Evolutionary conservation across 2,329 filamentous ascomycete genomes (phyloP).

Genomic region (Furcasterigmium sp.): DNA sequence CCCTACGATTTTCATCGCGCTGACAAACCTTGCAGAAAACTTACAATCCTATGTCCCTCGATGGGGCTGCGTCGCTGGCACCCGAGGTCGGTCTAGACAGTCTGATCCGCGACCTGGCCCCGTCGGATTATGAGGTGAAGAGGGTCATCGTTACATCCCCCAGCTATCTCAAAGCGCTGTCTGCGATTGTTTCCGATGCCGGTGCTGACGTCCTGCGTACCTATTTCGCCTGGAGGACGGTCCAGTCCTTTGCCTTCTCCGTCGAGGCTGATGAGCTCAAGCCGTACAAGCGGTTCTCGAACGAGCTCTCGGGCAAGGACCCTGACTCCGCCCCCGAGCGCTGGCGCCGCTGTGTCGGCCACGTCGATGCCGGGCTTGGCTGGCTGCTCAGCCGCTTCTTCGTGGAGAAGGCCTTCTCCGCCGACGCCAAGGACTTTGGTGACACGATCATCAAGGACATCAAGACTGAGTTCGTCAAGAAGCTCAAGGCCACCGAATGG

Average conservation of each 20-base stretch:
- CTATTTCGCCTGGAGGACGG: constrained; percentile 62
- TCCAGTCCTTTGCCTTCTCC: constrained; percentile 44
- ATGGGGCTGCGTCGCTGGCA: constrained; percentile 47
- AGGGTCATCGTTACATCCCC: constrained; percentile 56
- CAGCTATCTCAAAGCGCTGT: constrained; percentile 53
- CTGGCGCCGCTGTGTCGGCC: constrained; percentile 59
- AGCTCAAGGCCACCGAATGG: constrained; percentile 55
- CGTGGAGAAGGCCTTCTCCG: constrained; percentile 61
- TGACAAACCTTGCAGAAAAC: constrained; percentile 37
- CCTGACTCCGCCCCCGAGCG: constrained; percentile 57
- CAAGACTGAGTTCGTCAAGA: constrained; percentile 59
- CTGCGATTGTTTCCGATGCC: constrained; percentile 47
- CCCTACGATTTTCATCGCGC: not conserved
- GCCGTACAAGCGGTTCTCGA: constrained; percentile 55
- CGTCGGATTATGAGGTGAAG: constrained; percentile 41
- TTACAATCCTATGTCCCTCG: constrained; percentile 58
- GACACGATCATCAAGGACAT: constrained; percentile 68
- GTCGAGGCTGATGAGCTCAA: constrained; percentile 56
- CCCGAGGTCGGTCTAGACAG: constrained; percentile 50
- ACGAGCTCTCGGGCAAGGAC: constrained; percentile 56
- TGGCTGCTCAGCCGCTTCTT: constrained; percentile 71
- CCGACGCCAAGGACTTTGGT: constrained; percentile 60
- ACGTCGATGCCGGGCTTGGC: constrained; percentile 52
- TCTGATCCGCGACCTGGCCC: constrained; percentile 47
- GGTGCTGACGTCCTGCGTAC: constrained; percentile 49